Conservation (phyloP, 371 early-diverging fungal species). For the Rhizopus delemar region DNA sequence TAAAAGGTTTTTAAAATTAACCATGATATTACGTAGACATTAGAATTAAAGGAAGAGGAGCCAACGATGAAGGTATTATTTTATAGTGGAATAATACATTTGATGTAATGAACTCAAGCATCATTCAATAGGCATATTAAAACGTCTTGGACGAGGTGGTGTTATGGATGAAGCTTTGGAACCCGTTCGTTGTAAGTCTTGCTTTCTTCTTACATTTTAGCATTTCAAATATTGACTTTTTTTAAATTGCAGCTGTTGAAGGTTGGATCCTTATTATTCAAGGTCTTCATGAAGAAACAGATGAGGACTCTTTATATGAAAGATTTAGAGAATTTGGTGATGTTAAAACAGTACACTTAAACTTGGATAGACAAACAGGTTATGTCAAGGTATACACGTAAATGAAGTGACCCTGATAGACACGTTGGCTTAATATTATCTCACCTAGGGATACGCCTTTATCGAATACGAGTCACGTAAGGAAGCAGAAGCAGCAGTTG, state of each 20-base stretch:
- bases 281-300: slow-evolving; percentile 91
- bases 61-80: background rate
- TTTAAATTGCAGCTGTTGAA: slow-evolving; percentile 69
- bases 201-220: background rate
- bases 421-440: too few species aligned
- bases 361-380: slow-evolving; percentile 92
- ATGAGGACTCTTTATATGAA: slow-evolving; percentile 90
- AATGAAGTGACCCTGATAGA: too few species aligned
- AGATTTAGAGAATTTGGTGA: slow-evolving; percentile 88
- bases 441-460: slow-evolving; percentile 86
- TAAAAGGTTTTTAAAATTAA: background rate
- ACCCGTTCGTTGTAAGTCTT: slow-evolving; percentile 64
- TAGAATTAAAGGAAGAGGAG: slow-evolving; percentile 20
- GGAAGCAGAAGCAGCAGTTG: slow-evolving; percentile 84
- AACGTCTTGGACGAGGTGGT: slow-evolving; percentile 20
- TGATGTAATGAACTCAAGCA: background rate
- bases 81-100: background rate
- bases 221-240: background rate
- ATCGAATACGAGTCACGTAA: slow-evolving; percentile 83
- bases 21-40: background rate
- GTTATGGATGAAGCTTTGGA: slow-evolving; percentile 33
- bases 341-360: slow-evolving; percentile 87
- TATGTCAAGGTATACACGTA: slow-evolving; percentile 78
- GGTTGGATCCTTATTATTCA: slow-evolving; percentile 94
- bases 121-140: background rate